These are phyloP conservation scores for Tricholoma saponaceum DNA, from an alignment of 768 basidiomycete species.

Conservation along the genomic window DNA sequence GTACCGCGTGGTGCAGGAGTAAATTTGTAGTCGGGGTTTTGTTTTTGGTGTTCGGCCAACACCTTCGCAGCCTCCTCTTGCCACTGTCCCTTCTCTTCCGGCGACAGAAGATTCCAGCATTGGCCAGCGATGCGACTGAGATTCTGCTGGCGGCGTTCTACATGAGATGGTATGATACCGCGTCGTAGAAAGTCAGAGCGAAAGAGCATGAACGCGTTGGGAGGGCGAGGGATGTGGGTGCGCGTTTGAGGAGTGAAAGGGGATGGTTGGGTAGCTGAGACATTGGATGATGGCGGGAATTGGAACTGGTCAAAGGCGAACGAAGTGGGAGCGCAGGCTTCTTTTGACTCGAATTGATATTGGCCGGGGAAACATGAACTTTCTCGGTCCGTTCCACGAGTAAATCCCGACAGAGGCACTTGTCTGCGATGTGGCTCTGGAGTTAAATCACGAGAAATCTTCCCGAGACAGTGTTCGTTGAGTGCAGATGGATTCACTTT, in stretches of 20 bases:
- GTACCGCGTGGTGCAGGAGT: constrained; percentile 39
- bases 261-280: background rate
- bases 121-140: constrained; percentile 68
- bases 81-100: constrained; percentile 45
- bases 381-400: background rate
- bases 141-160: constrained; percentile 68
- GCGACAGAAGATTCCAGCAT: constrained; percentile 57
- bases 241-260: constrained; percentile 6
- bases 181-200: constrained; percentile 60
- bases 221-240: constrained; percentile 65
- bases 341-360: background rate
- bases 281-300: background rate
- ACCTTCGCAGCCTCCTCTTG: constrained; percentile 41
- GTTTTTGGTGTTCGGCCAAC: constrained; percentile 41
- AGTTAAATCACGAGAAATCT: background rate
- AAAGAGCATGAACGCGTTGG: constrained; percentile 84
- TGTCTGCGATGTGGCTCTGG: background rate
- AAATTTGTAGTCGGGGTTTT: constrained; percentile 62
- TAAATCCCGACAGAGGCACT: background rate
- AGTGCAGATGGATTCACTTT: background rate
- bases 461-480: background rate
- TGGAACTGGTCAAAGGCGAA: background rate
- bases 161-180: constrained; percentile 38
- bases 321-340: background rate
- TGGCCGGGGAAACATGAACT: background rate